Percentiles rank a stretch among this genome's conserved stretches.
phyloP scores from a whole-genome alignment of 495 filamentous ascomycete species.

The Hyaloscypha variabilis region DNA sequence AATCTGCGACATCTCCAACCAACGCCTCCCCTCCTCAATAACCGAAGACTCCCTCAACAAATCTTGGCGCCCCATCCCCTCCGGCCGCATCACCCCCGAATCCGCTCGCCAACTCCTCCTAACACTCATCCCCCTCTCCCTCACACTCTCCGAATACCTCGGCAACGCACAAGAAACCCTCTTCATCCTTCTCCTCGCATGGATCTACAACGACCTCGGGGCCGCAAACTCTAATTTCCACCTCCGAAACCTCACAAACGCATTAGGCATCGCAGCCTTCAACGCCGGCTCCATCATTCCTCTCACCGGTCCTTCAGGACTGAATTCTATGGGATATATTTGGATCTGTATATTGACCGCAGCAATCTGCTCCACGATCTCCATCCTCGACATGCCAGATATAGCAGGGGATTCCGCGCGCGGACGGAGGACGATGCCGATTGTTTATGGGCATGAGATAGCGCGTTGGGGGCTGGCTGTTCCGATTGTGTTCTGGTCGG shows the following conservation, averaged over 20 bases:
- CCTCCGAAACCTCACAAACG: constrained; percentile 48
- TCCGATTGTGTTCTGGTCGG: constrained; percentile 45
- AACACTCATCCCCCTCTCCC: constrained; percentile 38
- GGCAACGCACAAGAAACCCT: constrained; percentile 37
- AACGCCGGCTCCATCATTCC: constrained; percentile 30
- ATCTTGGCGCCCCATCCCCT: constrained; percentile 57
- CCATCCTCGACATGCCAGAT: constrained; percentile 52
- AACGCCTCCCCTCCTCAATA: constrained; percentile 44
- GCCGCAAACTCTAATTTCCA: constrained; percentile 43
- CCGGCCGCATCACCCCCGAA: constrained; percentile 38
- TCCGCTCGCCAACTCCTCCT: constrained; percentile 40
- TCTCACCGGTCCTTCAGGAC: constrained; percentile 22
- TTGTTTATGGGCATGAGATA: constrained; percentile 44
- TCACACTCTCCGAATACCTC: constrained; percentile 37
- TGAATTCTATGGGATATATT: constrained; percentile 28
- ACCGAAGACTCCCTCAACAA: constrained; percentile 58
- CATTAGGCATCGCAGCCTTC: constrained; percentile 41
- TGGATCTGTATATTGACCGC: constrained; percentile 41
- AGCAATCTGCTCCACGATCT: constrained; percentile 43
- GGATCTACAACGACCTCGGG: constrained; percentile 56
- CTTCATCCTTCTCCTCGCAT: constrained; percentile 37
- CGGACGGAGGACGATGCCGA: constrained; percentile 43
- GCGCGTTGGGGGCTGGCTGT: constrained; percentile 42
- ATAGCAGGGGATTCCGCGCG: constrained; percentile 44
- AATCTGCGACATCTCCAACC: constrained; percentile 49